Base-by-base conservation (phyloP, 352 stramenopile genomes). In the Pythium volutum region DNA sequence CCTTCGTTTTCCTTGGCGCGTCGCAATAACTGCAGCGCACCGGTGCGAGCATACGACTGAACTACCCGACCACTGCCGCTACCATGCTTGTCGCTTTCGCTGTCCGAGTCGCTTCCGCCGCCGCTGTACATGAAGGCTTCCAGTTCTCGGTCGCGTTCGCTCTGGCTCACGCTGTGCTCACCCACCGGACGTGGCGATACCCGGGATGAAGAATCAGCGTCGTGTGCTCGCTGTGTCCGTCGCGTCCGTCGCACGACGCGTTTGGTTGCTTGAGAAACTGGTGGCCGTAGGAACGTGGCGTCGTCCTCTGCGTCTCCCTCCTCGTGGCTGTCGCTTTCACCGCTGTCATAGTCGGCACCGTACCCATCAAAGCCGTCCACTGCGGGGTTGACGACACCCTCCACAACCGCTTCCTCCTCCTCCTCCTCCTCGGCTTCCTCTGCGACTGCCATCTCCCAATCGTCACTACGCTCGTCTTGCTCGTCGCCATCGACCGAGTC, bases 1-100 rank as follows among this genome's bases (percentile, higher is more conserved):
- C 81, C 68, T 75, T 90, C 79, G 41, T 88, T 87, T 48, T 89
- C 81, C 61, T 93, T 93, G 8, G 81, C 81, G 45, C 75, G 64
- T 18, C 77, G 77, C 29, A 93, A 71, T 27, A 88, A 46, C 12
- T 66, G 64, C 45, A 93, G 64, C 3, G 81, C 84, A 20, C 78
- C 70, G 12, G 81, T 89, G 47, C 81, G 88, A 0, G 84, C 84
- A 64, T 84, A 91, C 8, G 81, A 80, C 56, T 78, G 77, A 51
- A 90, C 86, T 11, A 70, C 57, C 2, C 36, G 50, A 4, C 38
- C 41, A 0, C 80, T 65, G 14, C n/a, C 26, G 25, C 25, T 50
- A 25, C n/a, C n/a, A n/a, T n/a, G n/a, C n/a, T 38, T 25, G 34
- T 52, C 45, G 15, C 23, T 61, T 29, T 45, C 53, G 53, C 25